phyloP scores from a whole-genome alignment of 768 basidiomycete species.

The Mycena rebaudengoi region DNA sequence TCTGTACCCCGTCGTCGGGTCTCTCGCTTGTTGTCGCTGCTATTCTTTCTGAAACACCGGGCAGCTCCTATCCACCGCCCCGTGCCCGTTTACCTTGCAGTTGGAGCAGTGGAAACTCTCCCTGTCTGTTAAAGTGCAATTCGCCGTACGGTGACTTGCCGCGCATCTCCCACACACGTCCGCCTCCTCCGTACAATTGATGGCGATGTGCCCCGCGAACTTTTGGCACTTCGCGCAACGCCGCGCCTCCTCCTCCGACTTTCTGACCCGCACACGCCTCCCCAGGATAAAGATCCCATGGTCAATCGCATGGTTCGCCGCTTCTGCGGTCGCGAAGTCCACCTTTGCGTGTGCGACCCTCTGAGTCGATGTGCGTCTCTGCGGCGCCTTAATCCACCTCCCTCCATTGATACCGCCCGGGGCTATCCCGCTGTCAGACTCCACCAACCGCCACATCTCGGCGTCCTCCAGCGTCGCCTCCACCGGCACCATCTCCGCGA shows the following conservation, averaged over 20 bases:
- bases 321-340: slow-evolving; percentile 3
- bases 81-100: background rate
- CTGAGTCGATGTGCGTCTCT: background rate
- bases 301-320: slow-evolving; percentile 14
- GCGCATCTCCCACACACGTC: background rate
- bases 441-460: background rate
- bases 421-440: background rate
- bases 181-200: background rate
- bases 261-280: background rate
- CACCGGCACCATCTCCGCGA: background rate
- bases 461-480: slow-evolving; percentile 32
- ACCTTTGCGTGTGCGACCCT: slow-evolving; percentile 18
- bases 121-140: background rate
- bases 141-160: background rate
- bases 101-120: background rate
- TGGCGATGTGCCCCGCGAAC: background rate
- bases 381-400: background rate
- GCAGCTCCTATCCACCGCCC: background rate
- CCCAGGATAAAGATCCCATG: slow-evolving; percentile 11
- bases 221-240: background rate
- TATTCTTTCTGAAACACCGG: background rate
- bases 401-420: background rate
- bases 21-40: background rate
- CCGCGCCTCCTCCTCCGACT: background rate
- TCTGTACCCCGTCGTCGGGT: background rate